These are phyloP conservation scores for Calocybe gambosa DNA, from an alignment of 1,284 basidiomycete genomes.

Conservation along the genomic window DNA sequence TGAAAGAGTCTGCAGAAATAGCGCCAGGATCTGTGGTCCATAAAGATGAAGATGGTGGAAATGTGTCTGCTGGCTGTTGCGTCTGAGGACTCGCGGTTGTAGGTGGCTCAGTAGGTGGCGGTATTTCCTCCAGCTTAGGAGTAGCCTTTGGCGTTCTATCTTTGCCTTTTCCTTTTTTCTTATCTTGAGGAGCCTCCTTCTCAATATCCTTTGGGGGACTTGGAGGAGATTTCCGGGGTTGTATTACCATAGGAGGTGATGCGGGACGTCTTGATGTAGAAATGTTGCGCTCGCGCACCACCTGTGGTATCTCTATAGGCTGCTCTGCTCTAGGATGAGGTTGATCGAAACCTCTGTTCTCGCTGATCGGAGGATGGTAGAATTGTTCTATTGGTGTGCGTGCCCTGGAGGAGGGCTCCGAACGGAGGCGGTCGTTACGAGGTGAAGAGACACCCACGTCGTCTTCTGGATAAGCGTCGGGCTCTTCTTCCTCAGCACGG, in stretches of 20 bases:
- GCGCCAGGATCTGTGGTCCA: constrained; percentile 13
- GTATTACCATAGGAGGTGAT: constrained; percentile 11
- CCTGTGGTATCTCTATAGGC: constrained; percentile 11
- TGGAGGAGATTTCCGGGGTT: constrained; percentile 15
- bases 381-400: constrained; percentile 26
- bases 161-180: constrained; percentile 18
- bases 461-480: constrained; percentile 48
- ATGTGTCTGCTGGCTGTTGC: constrained; percentile 7
- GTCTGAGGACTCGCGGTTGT: constrained; percentile 1
- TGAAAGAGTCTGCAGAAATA: constrained; percentile 2
- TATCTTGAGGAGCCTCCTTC: constrained; percentile 10
- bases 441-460: constrained; percentile 29
- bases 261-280: constrained; percentile 9
- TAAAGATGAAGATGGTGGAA: constrained; percentile 10
- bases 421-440: constrained; percentile 21
- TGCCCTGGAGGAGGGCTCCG: constrained; percentile 24
- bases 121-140: constrained; percentile 10
- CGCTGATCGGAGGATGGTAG: constrained; percentile 20
- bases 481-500: constrained; percentile 65
- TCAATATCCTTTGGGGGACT: constrained; percentile 13
- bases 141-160: constrained; percentile 14
- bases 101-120: constrained; percentile 5
- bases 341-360: constrained; percentile 17
- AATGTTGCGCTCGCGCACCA: constrained; percentile 11
- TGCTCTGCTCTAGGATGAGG: constrained; percentile 1